These are phyloP conservation scores for Candolleomyces aberdarensis DNA, from an alignment of 768 basidiomycete genomes.

Conservation along the genomic window DNA sequence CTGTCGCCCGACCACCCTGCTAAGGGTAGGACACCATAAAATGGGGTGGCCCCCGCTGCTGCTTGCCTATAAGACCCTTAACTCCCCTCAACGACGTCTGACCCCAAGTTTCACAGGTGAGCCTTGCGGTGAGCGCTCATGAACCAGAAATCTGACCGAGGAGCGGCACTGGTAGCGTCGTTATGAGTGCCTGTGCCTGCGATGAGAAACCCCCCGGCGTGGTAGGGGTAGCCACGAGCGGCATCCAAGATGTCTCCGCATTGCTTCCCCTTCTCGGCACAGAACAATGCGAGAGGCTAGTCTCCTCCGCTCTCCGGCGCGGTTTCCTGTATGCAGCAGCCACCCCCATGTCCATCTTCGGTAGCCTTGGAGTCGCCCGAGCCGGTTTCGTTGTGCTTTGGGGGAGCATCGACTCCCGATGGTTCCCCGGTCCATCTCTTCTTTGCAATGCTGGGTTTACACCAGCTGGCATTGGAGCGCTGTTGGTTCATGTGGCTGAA, in stretches of 20 bases:
- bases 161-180: too few relatives aligned
- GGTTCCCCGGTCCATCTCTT: background rate
- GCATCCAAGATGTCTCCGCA: slow-evolving; percentile 23
- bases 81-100: too few relatives aligned
- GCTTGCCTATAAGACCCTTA: too few relatives aligned
- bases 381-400: slow-evolving; percentile 15
- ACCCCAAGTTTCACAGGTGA: too few relatives aligned
- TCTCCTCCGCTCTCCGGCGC: slow-evolving; percentile 14
- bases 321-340: slow-evolving; percentile 23
- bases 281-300: slow-evolving; percentile 19
- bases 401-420: slow-evolving; percentile 7
- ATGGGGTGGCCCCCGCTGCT: too few relatives aligned
- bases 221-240: slow-evolving; percentile 6
- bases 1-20: too few relatives aligned
- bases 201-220: too few relatives aligned
- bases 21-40: too few relatives aligned
- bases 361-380: slow-evolving; percentile 17
- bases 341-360: slow-evolving; percentile 21
- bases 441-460: background rate
- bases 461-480: background rate
- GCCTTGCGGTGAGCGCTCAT: too few relatives aligned
- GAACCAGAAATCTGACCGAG: too few relatives aligned
- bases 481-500: background rate
- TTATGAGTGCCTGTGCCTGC: too few relatives aligned
- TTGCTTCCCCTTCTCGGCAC: slow-evolving; percentile 22